A percentile compares a stretch with the other conserved stretches of the same genome.
phyloP scores from a whole-genome alignment of 2,329 filamentous ascomycete species.

The Neonectria sp. region DNA sequence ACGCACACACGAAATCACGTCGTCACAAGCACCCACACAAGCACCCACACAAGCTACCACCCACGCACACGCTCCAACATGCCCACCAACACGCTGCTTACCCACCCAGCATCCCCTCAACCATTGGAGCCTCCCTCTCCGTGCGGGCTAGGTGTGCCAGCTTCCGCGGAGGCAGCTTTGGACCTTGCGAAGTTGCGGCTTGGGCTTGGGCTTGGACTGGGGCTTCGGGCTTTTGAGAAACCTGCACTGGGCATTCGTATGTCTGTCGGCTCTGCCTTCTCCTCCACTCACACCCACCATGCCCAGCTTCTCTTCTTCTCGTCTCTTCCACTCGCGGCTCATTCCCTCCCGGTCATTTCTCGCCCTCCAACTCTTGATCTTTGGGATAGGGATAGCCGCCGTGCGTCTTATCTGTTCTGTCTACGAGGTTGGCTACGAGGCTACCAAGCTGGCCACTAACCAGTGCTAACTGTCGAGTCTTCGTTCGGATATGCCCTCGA shows the following conservation, averaged over 20 bases:
- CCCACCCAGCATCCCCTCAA: constrained; percentile 11
- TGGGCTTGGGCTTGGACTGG: neutral
- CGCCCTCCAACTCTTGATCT: constrained; percentile 24
- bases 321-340: constrained; percentile 31
- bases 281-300: constrained; percentile 22
- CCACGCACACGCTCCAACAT: constrained; percentile 5
- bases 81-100: constrained; percentile 4
- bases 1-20: neutral
- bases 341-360: constrained; percentile 37
- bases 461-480: neutral
- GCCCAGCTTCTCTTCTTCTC: constrained; percentile 8
- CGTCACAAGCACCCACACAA: constrained; percentile 1
- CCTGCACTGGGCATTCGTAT: neutral
- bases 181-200: constrained; percentile 7
- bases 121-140: constrained; percentile 10
- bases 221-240: constrained; percentile 3
- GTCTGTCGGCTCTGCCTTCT: constrained; percentile 6
- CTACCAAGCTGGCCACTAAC: neutral
- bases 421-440: constrained; percentile 9
- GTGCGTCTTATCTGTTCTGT: constrained; percentile 17
- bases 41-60: constrained; percentile 2
- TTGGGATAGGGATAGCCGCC: neutral
- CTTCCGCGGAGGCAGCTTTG: constrained; percentile 23
- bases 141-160: constrained; percentile 15
- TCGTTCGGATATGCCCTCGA: constrained; percentile 22